Evolutionary conservation across 2,329 filamentous ascomycete species (phyloP).

Genomic region (Tolypocladium nubicola): DNA sequence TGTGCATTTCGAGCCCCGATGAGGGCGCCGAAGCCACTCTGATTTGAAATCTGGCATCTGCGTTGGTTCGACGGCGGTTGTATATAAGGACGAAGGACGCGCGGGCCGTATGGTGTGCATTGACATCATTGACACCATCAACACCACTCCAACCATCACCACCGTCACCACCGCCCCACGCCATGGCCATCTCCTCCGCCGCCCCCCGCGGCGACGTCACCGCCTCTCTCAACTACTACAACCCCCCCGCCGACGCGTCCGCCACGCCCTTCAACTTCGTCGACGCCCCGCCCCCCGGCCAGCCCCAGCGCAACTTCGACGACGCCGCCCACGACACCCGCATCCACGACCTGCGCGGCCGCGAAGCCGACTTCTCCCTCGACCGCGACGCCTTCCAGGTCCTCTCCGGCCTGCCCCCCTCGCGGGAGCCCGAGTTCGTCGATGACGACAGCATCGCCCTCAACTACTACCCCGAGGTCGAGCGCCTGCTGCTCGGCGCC

Average conservation of each 20-base stretch:
- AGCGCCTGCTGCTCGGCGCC: constrained; percentile 55
- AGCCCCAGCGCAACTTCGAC: constrained; percentile 56
- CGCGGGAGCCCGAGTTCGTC: constrained; percentile 41
- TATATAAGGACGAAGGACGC: neutral
- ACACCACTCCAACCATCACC: neutral
- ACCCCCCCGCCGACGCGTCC: constrained; percentile 46
- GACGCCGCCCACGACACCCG: constrained; percentile 37
- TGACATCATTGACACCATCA: neutral
- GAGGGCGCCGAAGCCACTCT: neutral
- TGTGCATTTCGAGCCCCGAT: neutral
- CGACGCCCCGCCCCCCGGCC: constrained; percentile 48
- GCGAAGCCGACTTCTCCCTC: constrained; percentile 54
- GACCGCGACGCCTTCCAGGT: constrained; percentile 68
- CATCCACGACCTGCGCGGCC: constrained; percentile 65
- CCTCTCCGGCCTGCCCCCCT: constrained; percentile 45
- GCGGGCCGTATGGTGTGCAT: neutral
- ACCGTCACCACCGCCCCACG: neutral
- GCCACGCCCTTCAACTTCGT: constrained; percentile 54
- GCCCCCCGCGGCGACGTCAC: constrained; percentile 49
- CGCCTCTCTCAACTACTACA: constrained; percentile 56
- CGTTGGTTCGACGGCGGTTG: neutral
- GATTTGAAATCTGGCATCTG: constrained; percentile 16
- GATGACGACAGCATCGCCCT: constrained; percentile 58
- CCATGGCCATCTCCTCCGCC: constrained; percentile 29
- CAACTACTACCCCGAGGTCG: constrained; percentile 79